Conservation (phyloP, 1,139 yeast species). For the Blastobotrys serpentis region DNA sequence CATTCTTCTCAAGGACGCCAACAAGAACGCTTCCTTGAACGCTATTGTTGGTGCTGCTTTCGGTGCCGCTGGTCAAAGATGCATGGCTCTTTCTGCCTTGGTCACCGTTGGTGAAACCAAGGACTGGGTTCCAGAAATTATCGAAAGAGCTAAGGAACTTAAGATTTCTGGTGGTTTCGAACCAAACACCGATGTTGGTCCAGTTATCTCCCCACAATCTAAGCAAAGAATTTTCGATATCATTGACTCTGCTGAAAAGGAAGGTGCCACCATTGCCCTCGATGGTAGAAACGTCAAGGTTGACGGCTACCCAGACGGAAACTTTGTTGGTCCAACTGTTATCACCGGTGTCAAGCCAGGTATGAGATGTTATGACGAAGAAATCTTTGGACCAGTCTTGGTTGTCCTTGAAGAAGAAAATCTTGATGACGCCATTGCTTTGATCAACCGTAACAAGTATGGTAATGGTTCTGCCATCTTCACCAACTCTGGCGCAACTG, state of each 20-base stretch:
- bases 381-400: constrained; percentile 75
- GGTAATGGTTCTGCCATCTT: constrained; percentile 76
- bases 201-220: constrained; percentile 63
- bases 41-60: constrained; percentile 76
- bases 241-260: constrained; percentile 53
- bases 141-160: constrained; percentile 57
- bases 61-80: constrained; percentile 85
- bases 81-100: constrained; percentile 77
- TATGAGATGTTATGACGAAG: constrained; percentile 71
- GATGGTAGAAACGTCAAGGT: constrained; percentile 62
- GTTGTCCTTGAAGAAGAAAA: constrained; percentile 63
- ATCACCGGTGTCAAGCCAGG: constrained; percentile 64
- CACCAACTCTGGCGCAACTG: constrained; percentile 67
- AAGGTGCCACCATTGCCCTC: constrained; percentile 57
- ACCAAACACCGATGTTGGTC: constrained; percentile 63
- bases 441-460: constrained; percentile 63
- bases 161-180: constrained; percentile 70
- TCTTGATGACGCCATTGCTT: constrained; percentile 67
- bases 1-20: constrained; percentile 71
- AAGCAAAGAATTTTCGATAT: constrained; percentile 55
- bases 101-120: constrained; percentile 73
- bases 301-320: constrained; percentile 60
- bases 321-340: constrained; percentile 73
- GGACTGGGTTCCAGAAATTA: constrained; percentile 63
- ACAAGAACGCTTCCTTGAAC: constrained; percentile 62